Evolutionary conservation across 2,329 filamentous ascomycete species (phyloP).

Genomic region (Chaetomium globosum): DNA sequence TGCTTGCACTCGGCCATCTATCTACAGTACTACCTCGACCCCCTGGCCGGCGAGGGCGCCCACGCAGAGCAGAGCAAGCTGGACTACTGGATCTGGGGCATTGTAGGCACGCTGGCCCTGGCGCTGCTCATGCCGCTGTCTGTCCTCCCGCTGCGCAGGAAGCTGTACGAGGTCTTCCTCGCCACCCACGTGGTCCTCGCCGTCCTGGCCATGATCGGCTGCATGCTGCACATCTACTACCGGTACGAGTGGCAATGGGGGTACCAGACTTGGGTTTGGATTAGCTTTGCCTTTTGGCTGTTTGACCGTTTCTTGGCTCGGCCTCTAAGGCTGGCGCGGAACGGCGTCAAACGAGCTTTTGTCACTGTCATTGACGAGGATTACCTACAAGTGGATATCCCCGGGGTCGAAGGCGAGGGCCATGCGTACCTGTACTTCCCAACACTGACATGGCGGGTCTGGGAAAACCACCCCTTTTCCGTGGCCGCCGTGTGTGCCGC

Average conservation of each 20-base stretch:
- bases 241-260: slow-evolving; percentile 12
- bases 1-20: slow-evolving; percentile 13
- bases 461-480: slow-evolving; percentile 18
- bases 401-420: background rate
- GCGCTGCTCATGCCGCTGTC: background rate
- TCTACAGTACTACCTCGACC: slow-evolving; percentile 10
- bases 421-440: slow-evolving; percentile 12
- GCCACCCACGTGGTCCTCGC: slow-evolving; percentile 10
- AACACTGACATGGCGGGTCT: background rate
- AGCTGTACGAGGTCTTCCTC: slow-evolving; percentile 15
- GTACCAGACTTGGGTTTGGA: slow-evolving; percentile 17
- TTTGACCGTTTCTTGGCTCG: slow-evolving; percentile 8
- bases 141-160: slow-evolving; percentile 2
- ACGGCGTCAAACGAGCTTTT: background rate
- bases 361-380: background rate
- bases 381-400: background rate
- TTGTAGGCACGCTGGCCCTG: slow-evolving; percentile 10
- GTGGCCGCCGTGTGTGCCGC: background rate
- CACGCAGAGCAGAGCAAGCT: background rate
- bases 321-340: background rate
- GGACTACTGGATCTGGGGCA: slow-evolving; percentile 9
- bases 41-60: background rate
- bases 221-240: slow-evolving; percentile 9
- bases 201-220: slow-evolving; percentile 5
- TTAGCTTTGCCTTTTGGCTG: slow-evolving; percentile 18